These are phyloP conservation scores for Priceomyces haplophilus DNA, from an alignment of 805 yeast species.

Conservation along the genomic window DNA sequence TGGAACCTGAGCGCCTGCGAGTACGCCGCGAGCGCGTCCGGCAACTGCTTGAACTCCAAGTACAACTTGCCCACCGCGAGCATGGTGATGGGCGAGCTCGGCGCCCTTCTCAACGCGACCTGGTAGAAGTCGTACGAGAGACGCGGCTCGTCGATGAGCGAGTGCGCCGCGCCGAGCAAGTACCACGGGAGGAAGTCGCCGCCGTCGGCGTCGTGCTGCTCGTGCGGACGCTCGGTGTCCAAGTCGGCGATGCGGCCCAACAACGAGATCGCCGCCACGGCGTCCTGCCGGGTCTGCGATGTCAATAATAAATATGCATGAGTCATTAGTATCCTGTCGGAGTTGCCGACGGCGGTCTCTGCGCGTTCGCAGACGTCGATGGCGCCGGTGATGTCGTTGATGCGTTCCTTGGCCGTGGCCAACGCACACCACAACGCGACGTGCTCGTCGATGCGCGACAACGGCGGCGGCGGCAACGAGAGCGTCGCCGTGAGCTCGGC, in stretches of 20 bases:
- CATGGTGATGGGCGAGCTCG: constrained; percentile 61
- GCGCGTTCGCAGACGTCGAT: constrained; percentile 49
- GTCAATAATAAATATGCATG: constrained; percentile 48
- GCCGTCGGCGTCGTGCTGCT: constrained; percentile 18
- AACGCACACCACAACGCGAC: constrained; percentile 53
- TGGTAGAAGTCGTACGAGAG: constrained; percentile 56
- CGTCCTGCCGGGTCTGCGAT: constrained; percentile 14
- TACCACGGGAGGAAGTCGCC: constrained; percentile 61
- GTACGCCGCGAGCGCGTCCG: constrained; percentile 66
- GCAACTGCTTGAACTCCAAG: constrained; percentile 54
- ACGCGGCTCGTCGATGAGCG: constrained; percentile 44
- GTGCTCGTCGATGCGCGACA: constrained; percentile 43
- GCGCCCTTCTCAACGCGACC: constrained; percentile 50
- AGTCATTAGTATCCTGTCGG: constrained; percentile 43
- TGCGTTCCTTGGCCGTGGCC: constrained; percentile 50
- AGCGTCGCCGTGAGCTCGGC: constrained; percentile 50
- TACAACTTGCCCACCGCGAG: constrained; percentile 62
- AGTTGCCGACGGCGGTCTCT: constrained; percentile 41
- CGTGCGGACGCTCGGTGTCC: constrained; percentile 17
- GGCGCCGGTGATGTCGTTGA: constrained; percentile 49
- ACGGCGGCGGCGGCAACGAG: constrained; percentile 48
- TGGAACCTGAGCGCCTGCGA: constrained; percentile 59
- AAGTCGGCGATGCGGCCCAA: constrained; percentile 30
- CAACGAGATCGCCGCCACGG: constrained; percentile 34
- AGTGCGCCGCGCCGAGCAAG: constrained; percentile 52